Base-by-base conservation (phyloP, 352 stramenopile genomes). In the Pythium periplocum region DNA sequence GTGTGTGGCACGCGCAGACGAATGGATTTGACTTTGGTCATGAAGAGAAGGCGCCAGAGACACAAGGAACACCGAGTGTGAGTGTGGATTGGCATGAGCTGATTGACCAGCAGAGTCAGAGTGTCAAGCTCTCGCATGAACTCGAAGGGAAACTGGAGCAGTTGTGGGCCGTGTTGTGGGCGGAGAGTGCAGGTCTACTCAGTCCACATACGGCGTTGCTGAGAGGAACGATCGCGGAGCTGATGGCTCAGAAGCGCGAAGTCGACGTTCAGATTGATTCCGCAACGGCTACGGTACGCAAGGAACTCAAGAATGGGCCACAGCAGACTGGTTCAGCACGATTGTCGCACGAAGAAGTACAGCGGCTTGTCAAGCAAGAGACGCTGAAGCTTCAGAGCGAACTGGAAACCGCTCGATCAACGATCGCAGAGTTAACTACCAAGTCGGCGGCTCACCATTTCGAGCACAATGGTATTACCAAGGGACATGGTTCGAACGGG, bases 221-320 rank as follows among this genome's bases (percentile, higher is more conserved):
- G 43, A 65, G 64, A 45, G 54, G 69, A 37, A 49, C 50, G 6
- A 59, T 82, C 31, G 61, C 59, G 33, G 51, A 60, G 38, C 39
- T 83, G 17, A 37, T 86, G 42, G 63, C 69, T 43, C 70, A 79
- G 51, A 78, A 82, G 55, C 69, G 66, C n/a, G 65, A 69, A 48
- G 53, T 52, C 6, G 73, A 76, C 39, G 44, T 56, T n/a, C 58
- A 64, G 9, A 58, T 82, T 44, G 53, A 26, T 26, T 26, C 17
- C 17, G 17, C 17, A 26, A 26, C 17, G 17, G 17, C 17, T 26
- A 26, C 17, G 17, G 17, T 26, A 26, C 17, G 17, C 17, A 26
- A 26, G 17, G 17, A 26, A 26, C 17, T 26, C 17, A 26, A 26
- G 17, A 26, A 26, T 26, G 17, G 17, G 17, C 17, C 17, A 26